Evolutionary conservation across 192 early-diverging fungal genomes (phyloP).

Genomic region (Dimargaris verticillata): DNA sequence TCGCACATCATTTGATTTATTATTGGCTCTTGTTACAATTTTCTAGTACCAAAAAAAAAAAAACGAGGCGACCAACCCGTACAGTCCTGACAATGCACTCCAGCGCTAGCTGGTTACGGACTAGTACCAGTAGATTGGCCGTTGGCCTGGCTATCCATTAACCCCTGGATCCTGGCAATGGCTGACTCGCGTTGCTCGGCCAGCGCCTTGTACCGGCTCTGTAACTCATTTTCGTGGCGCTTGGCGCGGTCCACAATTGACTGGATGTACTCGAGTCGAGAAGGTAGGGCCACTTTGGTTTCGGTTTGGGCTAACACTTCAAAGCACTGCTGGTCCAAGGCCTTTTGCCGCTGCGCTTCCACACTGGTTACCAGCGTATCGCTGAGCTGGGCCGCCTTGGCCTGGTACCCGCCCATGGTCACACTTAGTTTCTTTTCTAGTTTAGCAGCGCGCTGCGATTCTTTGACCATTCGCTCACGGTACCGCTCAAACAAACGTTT

Average conservation of each 20-base stretch:
- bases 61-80: no score
- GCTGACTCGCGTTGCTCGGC: conserved; percentile 29
- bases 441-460: conserved; percentile 62
- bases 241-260: conserved; percentile 26
- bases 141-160: no score
- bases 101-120: no score
- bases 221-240: conserved; percentile 36
- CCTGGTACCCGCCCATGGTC: conserved; percentile 69
- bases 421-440: conserved; percentile 68
- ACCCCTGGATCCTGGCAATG: conserved; percentile 10
- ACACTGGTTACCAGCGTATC: conserved; percentile 38
- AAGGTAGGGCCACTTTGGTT: conserved; percentile 33
- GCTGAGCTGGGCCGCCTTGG: conserved; percentile 41
- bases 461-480: conserved; percentile 51
- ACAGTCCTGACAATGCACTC: no score
- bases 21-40: no score
- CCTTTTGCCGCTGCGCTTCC: conserved; percentile 37
- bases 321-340: conserved; percentile 44
- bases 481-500: conserved; percentile 13
- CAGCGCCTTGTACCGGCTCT: conserved; percentile 47
- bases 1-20: no score
- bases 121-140: no score
- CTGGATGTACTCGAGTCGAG: conserved; percentile 29
- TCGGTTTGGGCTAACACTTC: conserved; percentile 36
- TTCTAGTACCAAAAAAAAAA: no score